phyloP scores from a whole-genome alignment of 2,329 filamentous ascomycete species.

The Diplocarpon mali region DNA sequence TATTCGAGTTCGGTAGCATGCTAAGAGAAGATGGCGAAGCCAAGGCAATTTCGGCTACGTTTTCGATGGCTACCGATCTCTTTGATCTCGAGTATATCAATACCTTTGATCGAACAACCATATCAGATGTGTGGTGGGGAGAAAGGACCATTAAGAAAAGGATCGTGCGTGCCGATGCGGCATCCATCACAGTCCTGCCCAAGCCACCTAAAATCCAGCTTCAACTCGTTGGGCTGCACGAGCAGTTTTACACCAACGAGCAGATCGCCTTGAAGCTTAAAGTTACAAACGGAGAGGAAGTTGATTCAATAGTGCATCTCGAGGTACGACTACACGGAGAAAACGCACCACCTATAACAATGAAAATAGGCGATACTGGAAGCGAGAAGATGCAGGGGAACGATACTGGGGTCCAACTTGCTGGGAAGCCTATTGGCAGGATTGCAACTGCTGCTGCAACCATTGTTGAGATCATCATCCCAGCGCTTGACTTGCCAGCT shows the following conservation, averaged over 20 bases:
- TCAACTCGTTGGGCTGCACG: conserved; percentile 45
- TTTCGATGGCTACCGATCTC: conserved; percentile 50
- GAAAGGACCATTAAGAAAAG: conserved; percentile 34
- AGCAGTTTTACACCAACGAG: conserved; percentile 82
- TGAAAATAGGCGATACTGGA: conserved; percentile 22
- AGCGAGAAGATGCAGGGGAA: conserved; percentile 5
- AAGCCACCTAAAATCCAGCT: conserved; percentile 89
- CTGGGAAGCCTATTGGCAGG: conserved; percentile 20
- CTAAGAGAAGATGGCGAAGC: conserved; percentile 76
- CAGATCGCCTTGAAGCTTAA: conserved; percentile 55
- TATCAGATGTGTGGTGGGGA: conserved; percentile 40
- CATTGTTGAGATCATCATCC: conserved; percentile 38
- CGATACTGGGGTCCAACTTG: conserved; percentile 1
- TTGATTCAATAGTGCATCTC: conserved; percentile 60
- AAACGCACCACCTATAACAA: conserved; percentile 35
- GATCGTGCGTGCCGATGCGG: conserved; percentile 38
- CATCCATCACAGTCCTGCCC: conserved; percentile 62
- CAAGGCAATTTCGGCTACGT: conserved; percentile 49
- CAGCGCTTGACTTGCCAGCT: conserved; percentile 38
- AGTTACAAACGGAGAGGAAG: conserved; percentile 73
- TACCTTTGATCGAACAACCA: conserved; percentile 35
- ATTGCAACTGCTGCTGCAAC: conserved; percentile 36
- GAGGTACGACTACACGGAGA: conserved; percentile 57
- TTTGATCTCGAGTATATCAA: conserved; percentile 60
- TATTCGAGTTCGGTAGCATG: conserved; percentile 61